Evolutionary conservation across 1,284 basidiomycete genomes (phyloP).

Genomic region (Xerocomus nothofagi): DNA sequence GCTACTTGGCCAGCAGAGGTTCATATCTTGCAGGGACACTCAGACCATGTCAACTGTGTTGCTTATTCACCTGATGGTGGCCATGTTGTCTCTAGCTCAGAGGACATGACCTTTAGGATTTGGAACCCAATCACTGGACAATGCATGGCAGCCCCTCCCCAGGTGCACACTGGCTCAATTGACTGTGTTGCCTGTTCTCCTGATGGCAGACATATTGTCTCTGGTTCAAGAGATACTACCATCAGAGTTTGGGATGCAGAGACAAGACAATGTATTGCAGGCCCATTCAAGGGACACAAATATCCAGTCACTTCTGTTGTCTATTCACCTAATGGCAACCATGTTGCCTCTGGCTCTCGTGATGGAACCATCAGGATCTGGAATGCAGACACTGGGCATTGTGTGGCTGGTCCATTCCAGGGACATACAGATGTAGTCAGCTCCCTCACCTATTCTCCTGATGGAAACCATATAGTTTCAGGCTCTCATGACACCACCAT

Average conservation of each 20-base stretch:
- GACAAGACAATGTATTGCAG: slow-evolving; percentile 15
- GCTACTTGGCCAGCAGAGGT: slow-evolving; percentile 24
- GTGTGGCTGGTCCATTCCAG: background rate
- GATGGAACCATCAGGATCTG: slow-evolving; percentile 12
- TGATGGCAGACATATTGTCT: slow-evolving; percentile 12
- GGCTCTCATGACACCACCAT: slow-evolving; percentile 10
- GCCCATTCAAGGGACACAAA: slow-evolving; percentile 11
- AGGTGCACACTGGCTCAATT: background rate
- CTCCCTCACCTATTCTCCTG: slow-evolving; percentile 17
- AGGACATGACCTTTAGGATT: slow-evolving; percentile 14
- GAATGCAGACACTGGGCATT: slow-evolving; percentile 11
- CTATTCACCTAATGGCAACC: slow-evolving; percentile 19
- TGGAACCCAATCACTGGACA: slow-evolving; percentile 24
- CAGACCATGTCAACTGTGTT: slow-evolving; percentile 6
- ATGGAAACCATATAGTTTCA: slow-evolving; percentile 19
- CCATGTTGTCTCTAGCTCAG: slow-evolving; percentile 17
- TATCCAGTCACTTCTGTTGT: background rate
- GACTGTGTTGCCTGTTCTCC: slow-evolving; percentile 16
- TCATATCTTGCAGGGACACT: slow-evolving; percentile 14
- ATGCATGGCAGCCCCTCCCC: slow-evolving; percentile 10
- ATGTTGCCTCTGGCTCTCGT: slow-evolving; percentile 12
- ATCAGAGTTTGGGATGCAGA: slow-evolving; percentile 17
- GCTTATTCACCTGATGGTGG: slow-evolving; percentile 24
- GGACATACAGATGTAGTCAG: background rate
- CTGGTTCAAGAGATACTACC: slow-evolving; percentile 8